Percentiles rank a stretch among this genome's conserved stretches.
phyloP scores from a whole-genome alignment of 2,329 filamentous ascomycete genomes.

The Penicillium capsulatum region DNA sequence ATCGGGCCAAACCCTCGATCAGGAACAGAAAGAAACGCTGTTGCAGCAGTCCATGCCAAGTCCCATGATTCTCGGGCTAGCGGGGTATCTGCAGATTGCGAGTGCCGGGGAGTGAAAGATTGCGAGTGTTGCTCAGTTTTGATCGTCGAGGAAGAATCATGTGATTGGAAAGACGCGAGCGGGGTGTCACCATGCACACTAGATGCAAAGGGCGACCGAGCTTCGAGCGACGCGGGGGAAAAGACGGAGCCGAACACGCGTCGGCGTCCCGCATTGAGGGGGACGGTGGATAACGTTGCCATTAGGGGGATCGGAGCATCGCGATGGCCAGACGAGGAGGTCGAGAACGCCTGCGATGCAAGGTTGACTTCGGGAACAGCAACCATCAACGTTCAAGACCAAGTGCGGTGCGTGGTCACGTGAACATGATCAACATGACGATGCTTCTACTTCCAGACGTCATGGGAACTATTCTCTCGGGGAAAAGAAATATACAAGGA shows the following conservation, averaged over 20 bases:
- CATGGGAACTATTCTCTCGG: neutral
- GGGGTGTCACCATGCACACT: constrained; percentile 18
- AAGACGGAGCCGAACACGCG: constrained; percentile 46
- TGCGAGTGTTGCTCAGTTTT: constrained; percentile 5
- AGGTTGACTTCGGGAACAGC: neutral
- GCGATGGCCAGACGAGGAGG: constrained; percentile 1
- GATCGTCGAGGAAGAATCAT: constrained; percentile 14
- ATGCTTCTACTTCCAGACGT: neutral
- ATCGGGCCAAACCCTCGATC: constrained; percentile 32
- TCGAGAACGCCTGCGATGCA: neutral
- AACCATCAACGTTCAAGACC: neutral
- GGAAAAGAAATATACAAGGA: no score
- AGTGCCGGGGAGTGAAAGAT: constrained; percentile 13
- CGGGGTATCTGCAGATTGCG: constrained; percentile 9
- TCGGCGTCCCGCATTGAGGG: constrained; percentile 30
- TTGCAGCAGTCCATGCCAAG: constrained; percentile 41
- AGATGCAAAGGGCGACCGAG: constrained; percentile 29
- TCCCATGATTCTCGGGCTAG: constrained; percentile 37
- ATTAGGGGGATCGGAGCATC: constrained; percentile 14
- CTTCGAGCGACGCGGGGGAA: constrained; percentile 35
- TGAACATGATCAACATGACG: neutral
- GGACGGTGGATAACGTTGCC: constrained; percentile 26
- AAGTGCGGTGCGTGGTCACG: constrained; percentile 9
- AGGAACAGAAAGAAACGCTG: constrained; percentile 38
- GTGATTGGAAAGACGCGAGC: constrained; percentile 16